Conservation (phyloP, 140 eudicot species). For the Stevia rebaudiana region DNA sequence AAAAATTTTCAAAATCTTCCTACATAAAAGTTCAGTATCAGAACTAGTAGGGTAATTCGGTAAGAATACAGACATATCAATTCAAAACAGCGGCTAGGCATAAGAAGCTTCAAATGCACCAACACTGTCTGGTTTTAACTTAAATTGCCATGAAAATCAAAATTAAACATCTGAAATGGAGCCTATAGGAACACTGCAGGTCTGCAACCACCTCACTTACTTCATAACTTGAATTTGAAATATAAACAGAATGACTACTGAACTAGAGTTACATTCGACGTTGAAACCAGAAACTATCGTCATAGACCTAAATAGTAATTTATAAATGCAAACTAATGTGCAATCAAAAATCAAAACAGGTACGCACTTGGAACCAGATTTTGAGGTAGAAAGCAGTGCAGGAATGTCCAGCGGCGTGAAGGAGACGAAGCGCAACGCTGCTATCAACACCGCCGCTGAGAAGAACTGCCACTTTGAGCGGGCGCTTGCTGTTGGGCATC, state of each 20-base stretch:
- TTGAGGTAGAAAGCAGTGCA: slow-evolving; percentile 96
- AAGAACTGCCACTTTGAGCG: slow-evolving; percentile 76
- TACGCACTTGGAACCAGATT: slow-evolving; percentile 78
- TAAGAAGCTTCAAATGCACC: not conserved
- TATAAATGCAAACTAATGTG: not conserved
- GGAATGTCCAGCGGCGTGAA: slow-evolving; percentile 88
- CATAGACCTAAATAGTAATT: not conserved
- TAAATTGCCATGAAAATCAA: not conserved
- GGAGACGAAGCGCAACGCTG: slow-evolving; percentile 87
- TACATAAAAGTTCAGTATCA: slow-evolving; percentile 25
- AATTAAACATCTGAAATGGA: not conserved
- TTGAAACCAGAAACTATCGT: not conserved
- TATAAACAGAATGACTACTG: not conserved
- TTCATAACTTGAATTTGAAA: not conserved
- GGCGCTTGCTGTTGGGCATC: slow-evolving; percentile 38
- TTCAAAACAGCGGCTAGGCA: not conserved
- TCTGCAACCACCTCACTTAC: not conserved
- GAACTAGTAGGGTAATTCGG: not conserved
- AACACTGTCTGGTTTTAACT: not conserved
- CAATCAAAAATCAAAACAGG: not conserved
- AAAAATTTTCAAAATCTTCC: slow-evolving; percentile 90
- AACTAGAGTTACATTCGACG: not conserved
- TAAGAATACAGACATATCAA: not conserved
- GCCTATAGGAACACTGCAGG: not conserved
- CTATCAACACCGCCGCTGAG: slow-evolving; percentile 97